Evolutionary conservation across 805 yeast genomes (phyloP).

Genomic region (Clavispora fructus): DNA sequence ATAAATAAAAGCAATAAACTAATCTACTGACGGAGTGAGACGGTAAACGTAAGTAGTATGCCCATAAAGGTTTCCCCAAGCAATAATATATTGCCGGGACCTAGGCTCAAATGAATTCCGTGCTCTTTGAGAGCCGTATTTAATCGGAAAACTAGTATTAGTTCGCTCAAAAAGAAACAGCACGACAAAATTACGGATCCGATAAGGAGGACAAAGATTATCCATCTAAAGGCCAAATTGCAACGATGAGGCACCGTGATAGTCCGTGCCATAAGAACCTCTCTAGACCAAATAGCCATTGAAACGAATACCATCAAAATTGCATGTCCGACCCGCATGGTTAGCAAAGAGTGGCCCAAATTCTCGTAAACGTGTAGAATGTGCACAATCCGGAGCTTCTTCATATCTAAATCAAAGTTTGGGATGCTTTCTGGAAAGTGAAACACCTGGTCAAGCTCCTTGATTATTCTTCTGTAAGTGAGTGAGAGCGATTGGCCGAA

Average conservation of each 20-base stretch:
- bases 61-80: background rate
- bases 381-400: slow-evolving; percentile 8
- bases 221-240: background rate
- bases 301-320: background rate
- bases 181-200: background rate
- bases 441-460: slow-evolving; percentile 5
- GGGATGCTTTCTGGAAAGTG: background rate
- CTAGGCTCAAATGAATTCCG: background rate
- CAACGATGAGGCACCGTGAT: background rate
- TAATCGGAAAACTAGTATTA: background rate
- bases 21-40: background rate
- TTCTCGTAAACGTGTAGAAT: background rate
- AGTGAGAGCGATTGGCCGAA: slow-evolving; percentile 9
- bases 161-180: background rate
- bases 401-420: slow-evolving; percentile 6
- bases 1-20: background rate
- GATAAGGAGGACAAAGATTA: background rate
- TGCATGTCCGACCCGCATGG: background rate
- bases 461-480: slow-evolving; percentile 7
- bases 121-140: background rate
- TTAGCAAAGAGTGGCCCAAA: background rate
- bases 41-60: background rate
- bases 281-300: background rate
- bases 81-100: background rate
- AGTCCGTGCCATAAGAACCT: background rate